Percentiles rank a stretch among this genome's conserved stretches.
Conservation (phyloP, 78 protist genomes). For the Planoprotostelium fungivorum region DNA sequence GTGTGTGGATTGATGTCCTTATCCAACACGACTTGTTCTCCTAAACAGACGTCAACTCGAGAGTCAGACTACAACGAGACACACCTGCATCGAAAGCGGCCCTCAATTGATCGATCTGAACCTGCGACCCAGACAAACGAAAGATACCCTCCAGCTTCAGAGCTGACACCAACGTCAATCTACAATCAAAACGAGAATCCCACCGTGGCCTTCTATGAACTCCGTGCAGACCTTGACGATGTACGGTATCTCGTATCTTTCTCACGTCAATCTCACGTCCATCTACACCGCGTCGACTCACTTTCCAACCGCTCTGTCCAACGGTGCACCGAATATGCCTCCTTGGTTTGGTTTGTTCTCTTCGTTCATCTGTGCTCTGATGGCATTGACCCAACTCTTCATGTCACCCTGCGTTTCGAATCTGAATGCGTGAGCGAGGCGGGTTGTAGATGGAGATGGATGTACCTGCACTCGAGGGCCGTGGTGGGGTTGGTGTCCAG, state of each 20-base stretch:
- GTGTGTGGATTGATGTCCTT: not conserved
- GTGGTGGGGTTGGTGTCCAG: no score
- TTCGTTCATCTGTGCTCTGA: not conserved
- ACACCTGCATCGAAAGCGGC: constrained; percentile 37
- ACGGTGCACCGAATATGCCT: constrained; percentile 38
- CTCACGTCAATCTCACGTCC: not conserved
- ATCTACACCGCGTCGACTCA: constrained; percentile 23
- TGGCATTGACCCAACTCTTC: not conserved
- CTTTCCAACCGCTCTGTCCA: constrained; percentile 35
- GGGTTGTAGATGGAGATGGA: no score
- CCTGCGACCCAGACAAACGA: constrained; percentile 49
- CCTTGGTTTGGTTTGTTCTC: not conserved
- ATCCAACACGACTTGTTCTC: constrained; percentile 3
- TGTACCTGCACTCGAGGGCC: no score
- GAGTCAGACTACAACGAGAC: no score
- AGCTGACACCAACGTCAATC: constrained; percentile 1
- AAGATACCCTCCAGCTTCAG: constrained; percentile 48
- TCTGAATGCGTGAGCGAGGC: no score
- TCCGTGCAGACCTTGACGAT: not conserved
- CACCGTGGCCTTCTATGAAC: constrained; percentile 6
- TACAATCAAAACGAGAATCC: not conserved
- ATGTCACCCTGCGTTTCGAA: not conserved
- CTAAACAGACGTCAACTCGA: no score
- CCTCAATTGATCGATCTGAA: constrained; percentile 31
- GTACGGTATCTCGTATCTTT: not conserved